Percentiles rank a stretch among this genome's conserved stretches.
Conservation (phyloP, 2,329 filamentous ascomycete species). For the Tolypocladium capitatum region DNA sequence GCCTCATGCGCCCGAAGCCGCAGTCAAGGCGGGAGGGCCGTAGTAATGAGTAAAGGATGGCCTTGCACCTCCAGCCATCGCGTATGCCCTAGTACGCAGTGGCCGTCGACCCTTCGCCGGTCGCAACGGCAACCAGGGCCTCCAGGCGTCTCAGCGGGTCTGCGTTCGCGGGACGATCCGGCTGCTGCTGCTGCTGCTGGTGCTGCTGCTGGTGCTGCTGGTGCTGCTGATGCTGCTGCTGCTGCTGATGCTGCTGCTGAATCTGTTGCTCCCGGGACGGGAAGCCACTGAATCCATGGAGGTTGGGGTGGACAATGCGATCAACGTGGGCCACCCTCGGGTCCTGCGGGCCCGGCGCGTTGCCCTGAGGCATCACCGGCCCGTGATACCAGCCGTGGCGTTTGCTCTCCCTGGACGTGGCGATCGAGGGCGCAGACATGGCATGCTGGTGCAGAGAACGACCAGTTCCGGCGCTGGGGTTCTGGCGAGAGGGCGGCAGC, state of each 20-base stretch:
- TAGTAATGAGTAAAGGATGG: neutral
- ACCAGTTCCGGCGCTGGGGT: slow-evolving; percentile 7
- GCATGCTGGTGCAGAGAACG: slow-evolving; percentile 40
- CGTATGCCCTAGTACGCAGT: slow-evolving; percentile 20
- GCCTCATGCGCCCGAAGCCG: neutral
- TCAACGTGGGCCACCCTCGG: slow-evolving; percentile 32
- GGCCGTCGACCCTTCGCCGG: slow-evolving; percentile 28
- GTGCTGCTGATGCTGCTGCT: slow-evolving; percentile 13
- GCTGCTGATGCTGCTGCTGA: slow-evolving; percentile 8
- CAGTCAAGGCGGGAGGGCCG: neutral
- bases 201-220: slow-evolving; percentile 8
- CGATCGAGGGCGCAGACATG: slow-evolving; percentile 43
- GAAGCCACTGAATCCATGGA: slow-evolving; percentile 37
- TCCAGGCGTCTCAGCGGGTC: slow-evolving; percentile 26
- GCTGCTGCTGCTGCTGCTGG: slow-evolving; percentile 10
- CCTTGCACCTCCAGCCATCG: no score
- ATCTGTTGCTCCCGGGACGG: slow-evolving; percentile 21
- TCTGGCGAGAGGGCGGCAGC: slow-evolving; percentile 21
- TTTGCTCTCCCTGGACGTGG: slow-evolving; percentile 46
- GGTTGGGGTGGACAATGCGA: slow-evolving; percentile 44
- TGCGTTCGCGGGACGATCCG: slow-evolving; percentile 14
- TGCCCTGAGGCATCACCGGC: slow-evolving; percentile 25
- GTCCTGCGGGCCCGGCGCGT: slow-evolving; percentile 17
- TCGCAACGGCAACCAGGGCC: slow-evolving; percentile 30
- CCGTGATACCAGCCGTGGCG: slow-evolving; percentile 62